Evolutionary conservation across 257 asterid genomes (phyloP).

Genomic region (Echites panduratus): DNA sequence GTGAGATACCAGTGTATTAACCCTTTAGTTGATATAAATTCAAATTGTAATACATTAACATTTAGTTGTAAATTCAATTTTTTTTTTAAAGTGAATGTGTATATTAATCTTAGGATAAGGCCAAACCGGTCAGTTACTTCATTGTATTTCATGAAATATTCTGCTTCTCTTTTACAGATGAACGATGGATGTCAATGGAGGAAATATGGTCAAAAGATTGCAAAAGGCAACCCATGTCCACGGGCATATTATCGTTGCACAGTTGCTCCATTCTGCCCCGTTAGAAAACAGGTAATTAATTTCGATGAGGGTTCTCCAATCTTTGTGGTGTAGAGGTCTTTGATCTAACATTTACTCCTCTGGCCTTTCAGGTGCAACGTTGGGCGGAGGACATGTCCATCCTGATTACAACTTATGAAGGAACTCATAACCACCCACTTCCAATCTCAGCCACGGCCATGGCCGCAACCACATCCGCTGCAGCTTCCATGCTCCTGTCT

Average conservation of each 20-base stretch:
- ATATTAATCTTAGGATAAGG: too few species aligned
- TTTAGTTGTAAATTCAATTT: too few species aligned
- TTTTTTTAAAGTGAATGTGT: too few species aligned
- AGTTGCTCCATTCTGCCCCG: conserved; percentile 69
- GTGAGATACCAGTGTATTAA: too few species aligned
- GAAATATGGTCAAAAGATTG: conserved; percentile 81
- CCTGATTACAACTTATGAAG: conserved; percentile 86
- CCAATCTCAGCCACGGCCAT: conserved; percentile 79
- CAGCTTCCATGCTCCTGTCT: conserved; percentile 90
- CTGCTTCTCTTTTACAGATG: conserved; percentile 40
- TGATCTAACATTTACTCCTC: too few species aligned
- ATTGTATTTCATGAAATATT: too few species aligned
- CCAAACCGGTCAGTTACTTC: too few species aligned
- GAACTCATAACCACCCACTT: conserved; percentile 82
- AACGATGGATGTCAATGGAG: conserved; percentile 97
- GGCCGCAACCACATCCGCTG: conserved; percentile 95
- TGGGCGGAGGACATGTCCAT: conserved; percentile 69
- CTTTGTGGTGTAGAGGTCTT: too few species aligned
- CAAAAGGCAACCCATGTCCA: conserved; percentile 90
- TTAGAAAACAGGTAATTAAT: conserved; percentile 73
- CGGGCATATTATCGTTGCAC: conserved; percentile 92
- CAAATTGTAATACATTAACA: too few species aligned
- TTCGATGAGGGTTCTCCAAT: too few species aligned
- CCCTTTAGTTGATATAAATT: too few species aligned
- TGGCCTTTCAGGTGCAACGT: conserved; percentile 59